phyloP scores from a whole-genome alignment of 1,284 basidiomycete species.

The Fomitopsis pinicola region DNA sequence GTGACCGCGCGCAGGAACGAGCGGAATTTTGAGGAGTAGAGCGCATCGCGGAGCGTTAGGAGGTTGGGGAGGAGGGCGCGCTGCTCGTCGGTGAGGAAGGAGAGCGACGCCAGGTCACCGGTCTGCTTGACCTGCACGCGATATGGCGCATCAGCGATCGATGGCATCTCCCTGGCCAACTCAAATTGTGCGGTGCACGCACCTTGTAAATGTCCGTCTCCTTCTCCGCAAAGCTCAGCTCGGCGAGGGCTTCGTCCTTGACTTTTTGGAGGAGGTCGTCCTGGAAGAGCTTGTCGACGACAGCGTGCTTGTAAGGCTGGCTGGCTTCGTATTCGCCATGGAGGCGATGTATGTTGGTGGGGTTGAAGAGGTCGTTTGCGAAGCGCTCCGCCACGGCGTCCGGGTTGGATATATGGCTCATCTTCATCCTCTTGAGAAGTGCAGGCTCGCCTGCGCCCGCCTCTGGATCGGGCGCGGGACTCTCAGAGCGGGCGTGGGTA shows the following conservation, averaged over 20 bases:
- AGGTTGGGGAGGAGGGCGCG: conserved; percentile 77
- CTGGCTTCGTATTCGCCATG: conserved; percentile 53
- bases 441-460: conserved; percentile 16
- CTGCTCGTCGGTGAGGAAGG: conserved; percentile 76
- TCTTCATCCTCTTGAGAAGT: conserved; percentile 30
- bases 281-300: conserved; percentile 82
- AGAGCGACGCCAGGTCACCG: conserved; percentile 92
- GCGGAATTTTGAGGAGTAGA: conserved; percentile 88
- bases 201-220: conserved; percentile 99
- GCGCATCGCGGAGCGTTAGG: conserved; percentile 82
- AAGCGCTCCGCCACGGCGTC: conserved; percentile 34
- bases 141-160: background rate
- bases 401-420: conserved; percentile 30
- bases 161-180: background rate
- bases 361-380: conserved; percentile 51
- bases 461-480: conserved; percentile 20
- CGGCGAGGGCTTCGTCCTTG: conserved; percentile 77
- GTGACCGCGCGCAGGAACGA: conserved; percentile 85
- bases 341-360: conserved; percentile 50
- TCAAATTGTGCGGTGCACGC: conserved; percentile 12
- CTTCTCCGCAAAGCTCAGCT: conserved; percentile 93
- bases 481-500: conserved; percentile 28
- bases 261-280: conserved; percentile 77
- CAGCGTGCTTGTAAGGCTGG: conserved; percentile 81
- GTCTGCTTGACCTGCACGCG: conserved; percentile 88